A percentile compares a stretch with the other conserved stretches of the same genome.
Conservation (phyloP, 257 asterid genomes). For the Perilla frutescens region DNA sequence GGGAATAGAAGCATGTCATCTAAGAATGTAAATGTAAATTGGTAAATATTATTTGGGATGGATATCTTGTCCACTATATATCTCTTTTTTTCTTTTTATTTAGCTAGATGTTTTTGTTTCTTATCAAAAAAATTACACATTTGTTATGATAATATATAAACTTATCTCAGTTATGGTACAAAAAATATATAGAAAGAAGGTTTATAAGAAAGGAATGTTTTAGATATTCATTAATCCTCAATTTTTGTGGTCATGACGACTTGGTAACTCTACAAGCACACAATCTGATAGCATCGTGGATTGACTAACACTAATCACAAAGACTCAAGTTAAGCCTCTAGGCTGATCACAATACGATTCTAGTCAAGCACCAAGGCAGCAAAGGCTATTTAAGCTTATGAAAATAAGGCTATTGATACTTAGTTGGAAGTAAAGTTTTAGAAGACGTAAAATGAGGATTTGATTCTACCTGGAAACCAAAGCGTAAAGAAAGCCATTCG, state of each 20-base stretch:
- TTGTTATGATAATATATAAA: no score
- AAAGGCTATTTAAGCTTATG: not conserved
- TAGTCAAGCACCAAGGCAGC: not conserved
- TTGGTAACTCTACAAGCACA: not conserved
- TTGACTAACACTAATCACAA: not conserved
- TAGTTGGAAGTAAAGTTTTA: slow-evolving; percentile 7
- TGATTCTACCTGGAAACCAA: slow-evolving; percentile 91
- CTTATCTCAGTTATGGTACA: slow-evolving; percentile 6
- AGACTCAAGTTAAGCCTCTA: slow-evolving; percentile 10
- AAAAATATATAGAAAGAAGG: not conserved
- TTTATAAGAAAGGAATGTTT: not conserved
- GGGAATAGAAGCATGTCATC: no score
- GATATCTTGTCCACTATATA: no score
- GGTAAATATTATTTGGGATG: not conserved
- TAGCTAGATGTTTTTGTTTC: no score
- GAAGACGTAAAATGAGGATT: not conserved
- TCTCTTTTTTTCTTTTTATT: no score
- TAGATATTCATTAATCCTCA: slow-evolving; percentile 7
- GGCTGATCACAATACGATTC: not conserved
- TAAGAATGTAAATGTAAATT: not conserved
- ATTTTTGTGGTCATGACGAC: not conserved
- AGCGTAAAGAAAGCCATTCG: slow-evolving; percentile 91
- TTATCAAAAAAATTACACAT: no score
- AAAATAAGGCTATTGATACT: slow-evolving; percentile 7
- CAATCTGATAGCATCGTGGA: slow-evolving; percentile 3